Conservation (phyloP, 306 rosid genomes). For the Argentina anserina region DNA sequence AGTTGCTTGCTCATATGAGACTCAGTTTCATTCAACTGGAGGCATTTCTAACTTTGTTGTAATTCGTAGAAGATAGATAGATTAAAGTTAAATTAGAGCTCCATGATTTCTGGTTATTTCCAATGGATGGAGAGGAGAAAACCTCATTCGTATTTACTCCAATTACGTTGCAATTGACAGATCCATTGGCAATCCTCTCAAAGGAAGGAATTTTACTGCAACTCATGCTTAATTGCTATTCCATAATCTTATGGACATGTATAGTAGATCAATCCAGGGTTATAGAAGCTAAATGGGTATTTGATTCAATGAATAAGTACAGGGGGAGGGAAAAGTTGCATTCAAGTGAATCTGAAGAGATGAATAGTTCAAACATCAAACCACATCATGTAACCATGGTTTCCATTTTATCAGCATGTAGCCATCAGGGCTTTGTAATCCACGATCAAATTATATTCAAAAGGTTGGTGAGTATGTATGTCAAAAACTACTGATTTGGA, state of each 20-base stretch:
- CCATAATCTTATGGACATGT: slow-evolving; percentile 74
- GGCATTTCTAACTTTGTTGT: slow-evolving; percentile 54
- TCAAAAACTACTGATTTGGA: slow-evolving; percentile 51
- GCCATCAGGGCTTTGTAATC: slow-evolving; percentile 70
- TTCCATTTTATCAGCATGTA: slow-evolving; percentile 76
- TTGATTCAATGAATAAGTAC: slow-evolving; percentile 58
- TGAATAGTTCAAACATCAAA: slow-evolving; percentile 47
- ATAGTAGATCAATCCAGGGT: slow-evolving; percentile 75
- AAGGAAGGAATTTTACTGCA: slow-evolving; percentile 88
- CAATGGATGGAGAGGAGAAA: slow-evolving; percentile 62
- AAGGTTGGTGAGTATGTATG: slow-evolving; percentile 47
- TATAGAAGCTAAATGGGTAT: slow-evolving; percentile 65
- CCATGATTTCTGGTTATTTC: slow-evolving; percentile 71
- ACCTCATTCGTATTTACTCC: slow-evolving; percentile 67
- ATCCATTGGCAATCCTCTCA: slow-evolving; percentile 91
- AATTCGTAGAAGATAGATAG: slow-evolving; percentile 41
- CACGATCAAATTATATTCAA: slow-evolving; percentile 52
- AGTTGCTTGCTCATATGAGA: too few species aligned
- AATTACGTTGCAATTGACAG: slow-evolving; percentile 73
- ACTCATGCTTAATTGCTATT: too few species aligned
- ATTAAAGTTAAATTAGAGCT: too few species aligned
- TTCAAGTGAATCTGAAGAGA: slow-evolving; percentile 69
- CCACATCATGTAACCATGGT: slow-evolving; percentile 83
- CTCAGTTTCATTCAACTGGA: slow-evolving; percentile 53
- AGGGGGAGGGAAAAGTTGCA: slow-evolving; percentile 70